These are phyloP conservation scores for Plectosphaerella sp. DNA, from an alignment of 2,329 filamentous ascomycete species.

Conservation along the genomic window DNA sequence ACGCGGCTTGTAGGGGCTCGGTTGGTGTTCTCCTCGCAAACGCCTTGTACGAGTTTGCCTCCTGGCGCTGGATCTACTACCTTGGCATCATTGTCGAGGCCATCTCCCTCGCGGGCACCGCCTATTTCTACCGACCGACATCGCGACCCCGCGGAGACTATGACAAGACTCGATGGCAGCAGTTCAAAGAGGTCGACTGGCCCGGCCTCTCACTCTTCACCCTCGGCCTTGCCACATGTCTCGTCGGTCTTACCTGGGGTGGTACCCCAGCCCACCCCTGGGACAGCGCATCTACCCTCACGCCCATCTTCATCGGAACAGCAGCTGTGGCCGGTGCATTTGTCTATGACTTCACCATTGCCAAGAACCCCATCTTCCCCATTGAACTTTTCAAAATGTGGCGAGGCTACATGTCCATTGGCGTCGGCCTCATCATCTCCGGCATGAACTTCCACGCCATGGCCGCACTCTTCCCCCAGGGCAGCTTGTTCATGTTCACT, in stretches of 20 bases:
- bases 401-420: slow-evolving; percentile 21
- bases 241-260: slow-evolving; percentile 16
- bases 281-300: slow-evolving; percentile 9
- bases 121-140: slow-evolving; percentile 19
- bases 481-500: slow-evolving; percentile 24
- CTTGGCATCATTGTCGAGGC: slow-evolving; percentile 20
- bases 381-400: slow-evolving; percentile 19
- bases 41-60: slow-evolving; percentile 19
- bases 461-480: slow-evolving; percentile 20
- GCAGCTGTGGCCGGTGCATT: slow-evolving; percentile 12
- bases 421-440: slow-evolving; percentile 23
- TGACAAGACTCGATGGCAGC: slow-evolving; percentile 21
- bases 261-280: slow-evolving; percentile 7
- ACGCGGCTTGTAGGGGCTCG: slow-evolving; percentile 16
- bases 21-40: slow-evolving; percentile 21
- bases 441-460: slow-evolving; percentile 24
- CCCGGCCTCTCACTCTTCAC: slow-evolving; percentile 18
- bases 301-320: slow-evolving; percentile 14
- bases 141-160: slow-evolving; percentile 20
- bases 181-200: slow-evolving; percentile 24
- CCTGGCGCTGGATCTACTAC: slow-evolving; percentile 21
- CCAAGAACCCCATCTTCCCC: slow-evolving; percentile 18
- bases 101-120: slow-evolving; percentile 16
- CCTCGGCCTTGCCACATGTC: slow-evolving; percentile 13
- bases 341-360: slow-evolving; percentile 16